Conservation (phyloP, 345 rosid species). For the Microcos paniculata region DNA sequence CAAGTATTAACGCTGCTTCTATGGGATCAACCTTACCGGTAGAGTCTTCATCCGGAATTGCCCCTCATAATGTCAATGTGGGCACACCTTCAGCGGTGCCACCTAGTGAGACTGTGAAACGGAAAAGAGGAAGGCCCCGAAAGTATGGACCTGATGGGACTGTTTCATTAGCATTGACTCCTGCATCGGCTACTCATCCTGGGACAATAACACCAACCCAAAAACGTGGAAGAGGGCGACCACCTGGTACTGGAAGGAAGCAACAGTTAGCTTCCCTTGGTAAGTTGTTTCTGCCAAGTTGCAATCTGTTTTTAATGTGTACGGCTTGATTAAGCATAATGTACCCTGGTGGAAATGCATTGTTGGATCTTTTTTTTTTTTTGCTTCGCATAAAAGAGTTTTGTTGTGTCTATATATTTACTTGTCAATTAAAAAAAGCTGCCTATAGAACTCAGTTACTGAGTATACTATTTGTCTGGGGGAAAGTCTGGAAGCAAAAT, state of each 20-base stretch:
- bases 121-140: constrained; percentile 91
- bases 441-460: neutral
- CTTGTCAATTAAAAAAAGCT: neutral
- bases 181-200: constrained; percentile 59
- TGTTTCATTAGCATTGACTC: constrained; percentile 75
- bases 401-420: neutral
- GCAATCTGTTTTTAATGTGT: constrained; percentile 1
- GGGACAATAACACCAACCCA: constrained; percentile 54
- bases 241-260: constrained; percentile 85
- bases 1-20: constrained; percentile 46
- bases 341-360: neutral
- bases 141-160: constrained; percentile 79
- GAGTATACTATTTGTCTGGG: neutral
- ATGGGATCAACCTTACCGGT: constrained; percentile 49
- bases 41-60: constrained; percentile 54
- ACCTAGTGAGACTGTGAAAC: constrained; percentile 53
- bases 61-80: constrained; percentile 56
- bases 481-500: neutral
- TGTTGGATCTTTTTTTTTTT: neutral
- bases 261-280: constrained; percentile 69
- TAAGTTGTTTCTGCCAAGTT: constrained; percentile 27
- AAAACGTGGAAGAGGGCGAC: constrained; percentile 92
- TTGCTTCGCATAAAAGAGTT: neutral
- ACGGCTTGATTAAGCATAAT: neutral
- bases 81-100: constrained; percentile 43